phyloP scores from a whole-genome alignment of 2,329 filamentous ascomycete species.

The Nannizzia gypsea region DNA sequence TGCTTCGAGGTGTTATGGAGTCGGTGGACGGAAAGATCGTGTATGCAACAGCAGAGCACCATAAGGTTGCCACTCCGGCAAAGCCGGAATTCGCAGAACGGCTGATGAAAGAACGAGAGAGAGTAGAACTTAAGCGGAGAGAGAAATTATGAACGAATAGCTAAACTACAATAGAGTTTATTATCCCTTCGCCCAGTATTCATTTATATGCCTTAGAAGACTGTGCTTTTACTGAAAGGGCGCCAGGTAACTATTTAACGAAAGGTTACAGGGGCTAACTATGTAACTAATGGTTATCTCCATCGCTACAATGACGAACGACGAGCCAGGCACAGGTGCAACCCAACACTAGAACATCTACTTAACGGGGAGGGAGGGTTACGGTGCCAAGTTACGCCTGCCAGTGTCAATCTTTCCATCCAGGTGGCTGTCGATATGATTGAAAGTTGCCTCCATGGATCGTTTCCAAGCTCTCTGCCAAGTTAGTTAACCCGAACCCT shows the following conservation, averaged over 20 bases:
- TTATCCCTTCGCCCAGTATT: no score
- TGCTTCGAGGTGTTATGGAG: constrained; percentile 41
- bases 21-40: constrained; percentile 37
- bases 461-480: background rate
- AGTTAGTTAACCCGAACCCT: background rate
- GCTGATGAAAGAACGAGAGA: constrained; percentile 6
- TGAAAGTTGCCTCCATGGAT: background rate
- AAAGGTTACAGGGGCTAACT: no score
- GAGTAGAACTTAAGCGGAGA: background rate
- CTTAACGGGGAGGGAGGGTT: background rate
- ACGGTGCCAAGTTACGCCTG: background rate
- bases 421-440: background rate
- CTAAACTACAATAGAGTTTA: background rate
- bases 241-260: no score
- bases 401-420: background rate
- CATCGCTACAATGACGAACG: no score
- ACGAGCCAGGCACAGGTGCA: background rate
- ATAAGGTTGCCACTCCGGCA: constrained; percentile 39
- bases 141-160: background rate
- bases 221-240: no score
- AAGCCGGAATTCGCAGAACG: constrained; percentile 25
- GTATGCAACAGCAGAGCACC: constrained; percentile 42
- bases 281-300: no score
- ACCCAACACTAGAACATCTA: background rate
- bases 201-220: no score